phyloP scores from a whole-genome alignment of 176 grass and related monocot species.

The Aegilops bicornis region DNA sequence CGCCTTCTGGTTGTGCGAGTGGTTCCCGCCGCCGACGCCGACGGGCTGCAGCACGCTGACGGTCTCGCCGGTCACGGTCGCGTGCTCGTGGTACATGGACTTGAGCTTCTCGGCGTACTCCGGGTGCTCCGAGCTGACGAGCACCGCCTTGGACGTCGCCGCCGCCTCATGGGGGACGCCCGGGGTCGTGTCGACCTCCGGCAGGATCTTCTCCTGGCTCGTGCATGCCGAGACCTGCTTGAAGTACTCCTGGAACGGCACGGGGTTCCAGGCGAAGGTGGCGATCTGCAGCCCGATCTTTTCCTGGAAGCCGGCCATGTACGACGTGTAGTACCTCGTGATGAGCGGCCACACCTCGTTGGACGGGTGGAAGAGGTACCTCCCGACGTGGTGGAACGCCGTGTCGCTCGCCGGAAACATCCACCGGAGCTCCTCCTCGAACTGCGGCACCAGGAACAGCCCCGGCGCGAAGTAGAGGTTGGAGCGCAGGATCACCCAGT shows the following conservation, averaged over 20 bases:
- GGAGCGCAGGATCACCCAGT: constrained; percentile 71
- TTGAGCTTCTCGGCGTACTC: constrained; percentile 44
- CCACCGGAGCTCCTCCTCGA: constrained; percentile 68
- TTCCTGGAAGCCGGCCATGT: constrained; percentile 44
- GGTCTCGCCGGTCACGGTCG: constrained; percentile 41
- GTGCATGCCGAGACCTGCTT: constrained; percentile 49
- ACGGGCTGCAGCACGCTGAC: constrained; percentile 40
- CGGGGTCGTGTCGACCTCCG: constrained; percentile 31
- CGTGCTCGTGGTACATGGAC: constrained; percentile 59
- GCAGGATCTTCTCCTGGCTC: constrained; percentile 54
- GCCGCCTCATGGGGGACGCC: neutral
- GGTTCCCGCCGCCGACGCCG: constrained; percentile 9
- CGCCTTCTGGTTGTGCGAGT: constrained; percentile 36
- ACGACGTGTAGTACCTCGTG: constrained; percentile 45
- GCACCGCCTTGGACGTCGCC: constrained; percentile 42
- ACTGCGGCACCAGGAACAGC: constrained; percentile 66
- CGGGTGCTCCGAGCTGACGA: constrained; percentile 41
- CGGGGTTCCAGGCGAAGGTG: constrained; percentile 23
- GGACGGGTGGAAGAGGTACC: constrained; percentile 78
- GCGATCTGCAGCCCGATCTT: constrained; percentile 58
- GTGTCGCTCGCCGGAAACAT: constrained; percentile 69
- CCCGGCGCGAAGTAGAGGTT: constrained; percentile 65
- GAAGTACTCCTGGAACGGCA: constrained; percentile 38
- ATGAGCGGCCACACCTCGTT: constrained; percentile 68
- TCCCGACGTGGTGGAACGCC: constrained; percentile 67